Evolutionary conservation across 139 green algal species (phyloP).

Genomic region (Chlamydomonas sp.): DNA sequence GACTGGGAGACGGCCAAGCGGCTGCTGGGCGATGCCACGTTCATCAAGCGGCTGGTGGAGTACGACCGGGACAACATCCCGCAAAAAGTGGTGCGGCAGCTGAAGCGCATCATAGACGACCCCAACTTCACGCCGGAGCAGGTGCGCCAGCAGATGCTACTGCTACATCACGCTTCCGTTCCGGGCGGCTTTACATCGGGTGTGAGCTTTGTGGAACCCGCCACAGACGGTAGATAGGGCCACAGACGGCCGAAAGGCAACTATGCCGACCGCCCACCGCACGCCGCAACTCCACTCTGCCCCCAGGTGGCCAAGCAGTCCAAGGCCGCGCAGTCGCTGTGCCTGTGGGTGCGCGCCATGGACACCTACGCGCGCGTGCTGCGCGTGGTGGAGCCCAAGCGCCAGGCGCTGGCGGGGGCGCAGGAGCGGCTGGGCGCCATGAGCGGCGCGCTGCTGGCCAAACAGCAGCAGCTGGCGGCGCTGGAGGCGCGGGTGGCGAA

Average conservation of each 20-base stretch:
- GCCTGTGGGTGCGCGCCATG: conserved; percentile 88
- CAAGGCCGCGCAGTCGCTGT: conserved; percentile 82
- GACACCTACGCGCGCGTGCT: conserved; percentile 72
- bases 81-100: conserved; percentile 48
- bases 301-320: conserved; percentile 75
- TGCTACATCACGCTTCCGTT: no score
- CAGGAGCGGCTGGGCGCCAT: conserved; percentile 56
- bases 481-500: conserved; percentile 50
- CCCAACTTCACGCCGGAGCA: conserved; percentile 76
- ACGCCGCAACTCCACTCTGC: not conserved
- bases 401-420: conserved; percentile 43
- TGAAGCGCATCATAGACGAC: conserved; percentile 76
- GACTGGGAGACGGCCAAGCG: conserved; percentile 89
- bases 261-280: no score
- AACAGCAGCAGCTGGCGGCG: conserved; percentile 52
- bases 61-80: conserved; percentile 83
- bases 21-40: conserved; percentile 73
- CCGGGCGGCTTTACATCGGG: no score
- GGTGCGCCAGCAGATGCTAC: no score
- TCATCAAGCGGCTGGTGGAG: conserved; percentile 76
- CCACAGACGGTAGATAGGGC: no score
- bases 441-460: conserved; percentile 55
- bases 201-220: no score
- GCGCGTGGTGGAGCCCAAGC: conserved; percentile 64
- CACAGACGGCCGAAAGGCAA: no score